Evolutionary conservation across 257 asterid species (phyloP), one percentile per base, ranked within the genome.

Genomic region (Knoxia roxburghii): DNA sequence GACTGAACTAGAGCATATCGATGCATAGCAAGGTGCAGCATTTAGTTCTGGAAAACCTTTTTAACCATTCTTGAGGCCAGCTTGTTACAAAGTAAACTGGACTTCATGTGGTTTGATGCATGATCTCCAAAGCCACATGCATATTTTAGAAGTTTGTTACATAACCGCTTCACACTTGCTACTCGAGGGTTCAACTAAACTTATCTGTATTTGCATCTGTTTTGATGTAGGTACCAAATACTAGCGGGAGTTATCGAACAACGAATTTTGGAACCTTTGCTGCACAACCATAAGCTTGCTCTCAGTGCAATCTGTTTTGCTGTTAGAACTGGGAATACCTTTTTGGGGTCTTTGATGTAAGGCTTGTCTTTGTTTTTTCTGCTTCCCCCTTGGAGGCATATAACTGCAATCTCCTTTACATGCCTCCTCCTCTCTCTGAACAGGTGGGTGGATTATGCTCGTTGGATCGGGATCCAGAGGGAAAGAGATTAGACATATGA

Each of bases 381-480:
- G 9, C 5, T 41, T 18, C 5, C 21, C 7, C 40, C 10, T 56
- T 56, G 23, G 17, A 57, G 63, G n/a, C 6, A 26, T 64, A 35
- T 64, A 50, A 60, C 61, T 32, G 37, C 54, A 10, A 56, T 41
- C 12, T 68, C 21, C 35, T 68, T 56, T 27, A 7, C 24, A 35
- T 32, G 30, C 49, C 27, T 53, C 66, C 58, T 37, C 23, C 21
- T 46, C 39, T 78, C 6, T 58, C 53, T 32, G 68, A 48, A 61
- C 74, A 92, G 98, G 98, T 92, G 98, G 98, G 98, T 92, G 67
- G 98, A 92, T 77, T 92, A 86, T 67, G 98, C 97, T 8, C 89
- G 98, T 55, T 88, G 86, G 95, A 67, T 75, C 2, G 98, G 97
- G 52, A 74, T 92, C 73, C 97, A 91, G 75, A 87, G 72, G 81